Conservation (phyloP, 345 rosid species). For the Excoecaria cochinchinensis region DNA sequence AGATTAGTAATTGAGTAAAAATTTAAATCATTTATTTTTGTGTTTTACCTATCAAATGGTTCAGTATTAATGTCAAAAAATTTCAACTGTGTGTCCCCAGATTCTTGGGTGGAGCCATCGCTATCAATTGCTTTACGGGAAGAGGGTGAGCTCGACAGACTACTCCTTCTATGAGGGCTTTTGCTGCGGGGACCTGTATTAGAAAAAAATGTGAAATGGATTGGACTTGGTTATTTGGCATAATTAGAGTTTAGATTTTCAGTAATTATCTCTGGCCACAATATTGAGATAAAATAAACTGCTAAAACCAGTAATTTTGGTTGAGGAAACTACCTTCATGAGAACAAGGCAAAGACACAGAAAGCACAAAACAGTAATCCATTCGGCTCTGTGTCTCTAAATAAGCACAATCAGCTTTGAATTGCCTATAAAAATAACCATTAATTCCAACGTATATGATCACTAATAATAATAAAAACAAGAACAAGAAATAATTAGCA, state of each 20-base stretch:
- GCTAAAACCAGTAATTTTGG: background rate
- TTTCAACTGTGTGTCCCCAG: conserved; percentile 14
- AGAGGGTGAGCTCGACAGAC: background rate
- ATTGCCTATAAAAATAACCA: conserved; percentile 40
- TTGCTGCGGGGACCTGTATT: conserved; percentile 6
- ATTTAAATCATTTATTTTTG: background rate
- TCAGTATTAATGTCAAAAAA: conserved; percentile 20
- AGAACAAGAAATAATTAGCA: conserved; percentile 10
- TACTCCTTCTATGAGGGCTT: conserved; percentile 19
- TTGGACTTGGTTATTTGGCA: too few species aligned
- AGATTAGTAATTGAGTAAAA: too few species aligned
- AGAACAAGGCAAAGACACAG: conserved; percentile 33
- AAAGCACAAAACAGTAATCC: conserved; percentile 56
- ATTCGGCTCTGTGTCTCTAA: conserved; percentile 53
- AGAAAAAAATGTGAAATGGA: background rate
- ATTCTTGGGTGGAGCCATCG: conserved; percentile 21
- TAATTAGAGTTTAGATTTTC: too few species aligned
- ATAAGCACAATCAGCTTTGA: conserved; percentile 55
- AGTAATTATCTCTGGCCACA: too few species aligned
- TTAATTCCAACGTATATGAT: background rate
- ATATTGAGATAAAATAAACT: too few species aligned
- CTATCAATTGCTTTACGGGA: background rate
- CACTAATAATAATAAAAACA: background rate
- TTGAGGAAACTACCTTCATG: background rate
- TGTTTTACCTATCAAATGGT: conserved; percentile 30